Percentiles rank a stretch among this genome's conserved stretches.
phyloP scores from a whole-genome alignment of 2,329 filamentous ascomycete species.

The Aspergillus pseudoglaucus region DNA sequence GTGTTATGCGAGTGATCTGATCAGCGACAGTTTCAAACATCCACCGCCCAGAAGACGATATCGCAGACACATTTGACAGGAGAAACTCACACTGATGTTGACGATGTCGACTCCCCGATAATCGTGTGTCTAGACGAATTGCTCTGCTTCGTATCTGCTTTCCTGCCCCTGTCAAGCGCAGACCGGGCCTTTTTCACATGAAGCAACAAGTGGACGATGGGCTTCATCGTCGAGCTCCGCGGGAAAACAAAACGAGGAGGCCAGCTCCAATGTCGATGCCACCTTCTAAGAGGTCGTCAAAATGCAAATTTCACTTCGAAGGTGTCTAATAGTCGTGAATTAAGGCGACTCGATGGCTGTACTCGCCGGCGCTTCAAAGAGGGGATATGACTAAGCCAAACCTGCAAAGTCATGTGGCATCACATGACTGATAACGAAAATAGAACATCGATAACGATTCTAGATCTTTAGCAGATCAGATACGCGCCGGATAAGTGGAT shows the following conservation, averaged over 20 bases:
- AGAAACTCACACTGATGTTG: constrained; percentile 19
- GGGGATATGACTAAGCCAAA: constrained; percentile 6
- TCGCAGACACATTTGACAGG: no score
- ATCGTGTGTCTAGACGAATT: constrained; percentile 15
- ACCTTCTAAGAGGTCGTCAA: constrained; percentile 4
- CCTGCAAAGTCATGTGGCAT: background rate
- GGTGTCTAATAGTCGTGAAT: no score
- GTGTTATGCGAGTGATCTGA: background rate
- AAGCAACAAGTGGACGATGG: constrained; percentile 25
- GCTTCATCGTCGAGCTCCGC: constrained; percentile 26
- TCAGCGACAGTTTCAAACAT: constrained; percentile 5
- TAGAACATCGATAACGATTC: background rate
- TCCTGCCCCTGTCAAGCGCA: constrained; percentile 24
- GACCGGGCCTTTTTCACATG: constrained; percentile 28
- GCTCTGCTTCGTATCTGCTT: constrained; percentile 19
- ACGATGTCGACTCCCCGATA: constrained; percentile 14
- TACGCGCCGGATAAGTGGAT: background rate
- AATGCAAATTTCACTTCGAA: background rate
- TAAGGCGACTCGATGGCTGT: no score
- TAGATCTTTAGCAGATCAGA: background rate
- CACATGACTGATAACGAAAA: background rate
- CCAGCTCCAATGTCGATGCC: constrained; percentile 18
- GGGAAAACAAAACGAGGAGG: constrained; percentile 17
- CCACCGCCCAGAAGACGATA: background rate
- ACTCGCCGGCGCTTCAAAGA: background rate